Conservation (phyloP, 2,329 filamentous ascomycete genomes). For the Penicillium sp. region DNA sequence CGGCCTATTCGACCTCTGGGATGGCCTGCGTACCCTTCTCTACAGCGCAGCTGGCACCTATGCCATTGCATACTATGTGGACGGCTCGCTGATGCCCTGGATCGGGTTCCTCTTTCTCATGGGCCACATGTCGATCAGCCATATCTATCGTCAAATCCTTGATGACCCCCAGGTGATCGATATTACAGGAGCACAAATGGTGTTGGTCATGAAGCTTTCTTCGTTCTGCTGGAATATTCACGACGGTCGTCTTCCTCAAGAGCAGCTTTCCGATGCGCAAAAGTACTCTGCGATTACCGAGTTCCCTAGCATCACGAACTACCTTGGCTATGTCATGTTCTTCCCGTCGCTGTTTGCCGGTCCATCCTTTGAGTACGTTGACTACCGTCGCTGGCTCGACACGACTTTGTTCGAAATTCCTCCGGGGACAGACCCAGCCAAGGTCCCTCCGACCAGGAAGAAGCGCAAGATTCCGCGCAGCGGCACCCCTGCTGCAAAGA, state of each 20-base stretch:
- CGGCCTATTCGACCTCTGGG: slow-evolving; percentile 91
- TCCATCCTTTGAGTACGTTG: slow-evolving; percentile 90
- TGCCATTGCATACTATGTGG: slow-evolving; percentile 77
- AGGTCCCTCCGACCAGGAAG: slow-evolving; percentile 82
- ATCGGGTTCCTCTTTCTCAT: slow-evolving; percentile 91
- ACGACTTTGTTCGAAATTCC: slow-evolving; percentile 93
- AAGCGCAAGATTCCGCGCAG: slow-evolving; percentile 92
- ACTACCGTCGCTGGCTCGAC: slow-evolving; percentile 90
- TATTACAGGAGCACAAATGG: slow-evolving; percentile 96
- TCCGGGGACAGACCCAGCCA: slow-evolving; percentile 76
- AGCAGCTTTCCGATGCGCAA: slow-evolving; percentile 83
- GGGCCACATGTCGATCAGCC: slow-evolving; percentile 90
- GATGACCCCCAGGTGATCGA: slow-evolving; percentile 72
- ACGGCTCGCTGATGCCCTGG: slow-evolving; percentile 97
- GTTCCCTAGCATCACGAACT: slow-evolving; percentile 78
- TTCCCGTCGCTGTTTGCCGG: slow-evolving; percentile 90
- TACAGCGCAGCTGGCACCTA: slow-evolving; percentile 82
- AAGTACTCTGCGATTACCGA: slow-evolving; percentile 76
- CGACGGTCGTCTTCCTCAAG: slow-evolving; percentile 78
- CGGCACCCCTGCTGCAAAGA: slow-evolving; percentile 78
- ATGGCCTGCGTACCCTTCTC: slow-evolving; percentile 75
- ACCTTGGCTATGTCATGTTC: slow-evolving; percentile 88
- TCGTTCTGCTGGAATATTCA: slow-evolving; percentile 98
- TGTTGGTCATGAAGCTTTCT: slow-evolving; percentile 94
- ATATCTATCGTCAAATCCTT: slow-evolving; percentile 77